Percentiles rank a stretch among this genome's conserved stretches.
Evolutionary conservation across 1,284 basidiomycete genomes (phyloP).

Genomic region (Cutaneotrichosporon cavernicola): DNA sequence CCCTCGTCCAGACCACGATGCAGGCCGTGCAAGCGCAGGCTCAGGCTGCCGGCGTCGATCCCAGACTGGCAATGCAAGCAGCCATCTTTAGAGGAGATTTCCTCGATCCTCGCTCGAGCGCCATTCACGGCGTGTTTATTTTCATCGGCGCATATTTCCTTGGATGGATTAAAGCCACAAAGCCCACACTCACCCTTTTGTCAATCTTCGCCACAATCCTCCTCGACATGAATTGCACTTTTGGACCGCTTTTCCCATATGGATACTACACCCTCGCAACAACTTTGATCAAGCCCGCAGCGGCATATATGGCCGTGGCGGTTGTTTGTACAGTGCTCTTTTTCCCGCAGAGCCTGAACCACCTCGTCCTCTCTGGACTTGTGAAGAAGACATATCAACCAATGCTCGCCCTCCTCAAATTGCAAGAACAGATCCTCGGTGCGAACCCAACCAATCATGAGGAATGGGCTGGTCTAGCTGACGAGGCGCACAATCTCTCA

Average conservation of each 20-base stretch:
- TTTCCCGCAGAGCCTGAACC: conserved; percentile 71
- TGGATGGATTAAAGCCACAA: conserved; percentile 62
- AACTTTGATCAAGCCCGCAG: conserved; percentile 61
- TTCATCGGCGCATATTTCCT: conserved; percentile 65
- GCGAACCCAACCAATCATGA: conserved; percentile 32
- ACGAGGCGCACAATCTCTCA: conserved; percentile 28
- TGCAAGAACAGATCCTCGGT: conserved; percentile 47
- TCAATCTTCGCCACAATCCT: conserved; percentile 59
- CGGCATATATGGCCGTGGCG: conserved; percentile 64
- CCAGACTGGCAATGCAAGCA: conserved; percentile 42
- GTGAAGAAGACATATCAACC: conserved; percentile 42
- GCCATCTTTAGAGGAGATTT: conserved; percentile 66
- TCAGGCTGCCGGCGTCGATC: background rate
- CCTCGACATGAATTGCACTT: conserved; percentile 57
- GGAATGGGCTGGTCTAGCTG: conserved; percentile 37
- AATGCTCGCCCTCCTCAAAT: conserved; percentile 36
- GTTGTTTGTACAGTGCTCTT: conserved; percentile 61
- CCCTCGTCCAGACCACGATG: conserved; percentile 39
- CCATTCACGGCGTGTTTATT: conserved; percentile 69
- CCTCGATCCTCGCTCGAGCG: conserved; percentile 61
- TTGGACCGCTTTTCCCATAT: conserved; percentile 63
- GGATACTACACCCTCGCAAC: conserved; percentile 62
- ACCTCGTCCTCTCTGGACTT: conserved; percentile 48
- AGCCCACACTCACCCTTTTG: conserved; percentile 63
- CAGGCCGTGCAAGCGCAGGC: background rate